These are phyloP conservation scores for Steccherinum ochraceum DNA, from an alignment of 768 basidiomycete genomes.

Conservation along the genomic window DNA sequence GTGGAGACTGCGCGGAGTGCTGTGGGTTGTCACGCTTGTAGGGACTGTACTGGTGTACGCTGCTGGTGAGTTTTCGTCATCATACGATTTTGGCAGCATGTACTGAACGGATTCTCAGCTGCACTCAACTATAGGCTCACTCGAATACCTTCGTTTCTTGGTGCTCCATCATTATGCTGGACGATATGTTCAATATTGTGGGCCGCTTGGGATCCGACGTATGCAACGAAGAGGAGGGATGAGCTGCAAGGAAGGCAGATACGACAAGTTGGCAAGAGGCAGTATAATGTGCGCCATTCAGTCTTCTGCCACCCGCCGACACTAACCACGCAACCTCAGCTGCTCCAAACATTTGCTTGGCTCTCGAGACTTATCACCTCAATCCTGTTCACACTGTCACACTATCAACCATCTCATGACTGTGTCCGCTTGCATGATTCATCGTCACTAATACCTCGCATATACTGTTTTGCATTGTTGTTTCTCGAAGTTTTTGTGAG, in stretches of 20 bases:
- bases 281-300: constrained; percentile 59
- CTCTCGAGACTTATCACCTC: constrained; percentile 46
- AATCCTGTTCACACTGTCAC: constrained; percentile 35
- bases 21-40: constrained; percentile 53
- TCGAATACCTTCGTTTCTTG: background rate
- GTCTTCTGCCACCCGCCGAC: background rate
- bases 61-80: constrained; percentile 8
- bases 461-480: constrained; percentile 43
- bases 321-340: constrained; percentile 29
- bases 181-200: constrained; percentile 61
- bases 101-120: background rate
- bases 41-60: constrained; percentile 10
- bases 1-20: constrained; percentile 64
- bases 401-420: constrained; percentile 35
- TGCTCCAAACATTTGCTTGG: constrained; percentile 58
- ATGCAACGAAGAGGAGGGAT: constrained; percentile 50
- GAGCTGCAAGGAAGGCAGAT: constrained; percentile 68
- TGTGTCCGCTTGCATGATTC: constrained; percentile 30
- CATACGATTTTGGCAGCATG: no score
- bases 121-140: background rate
- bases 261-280: constrained; percentile 54
- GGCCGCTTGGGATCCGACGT: constrained; percentile 86
- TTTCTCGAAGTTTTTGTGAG: constrained; percentile 53
- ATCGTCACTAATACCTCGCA: constrained; percentile 27
- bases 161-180: constrained; percentile 40